Percentiles rank a stretch among this genome's conserved stretches.
phyloP scores from a whole-genome alignment of 1,284 basidiomycete species.

The Tylopilus sp. region DNA sequence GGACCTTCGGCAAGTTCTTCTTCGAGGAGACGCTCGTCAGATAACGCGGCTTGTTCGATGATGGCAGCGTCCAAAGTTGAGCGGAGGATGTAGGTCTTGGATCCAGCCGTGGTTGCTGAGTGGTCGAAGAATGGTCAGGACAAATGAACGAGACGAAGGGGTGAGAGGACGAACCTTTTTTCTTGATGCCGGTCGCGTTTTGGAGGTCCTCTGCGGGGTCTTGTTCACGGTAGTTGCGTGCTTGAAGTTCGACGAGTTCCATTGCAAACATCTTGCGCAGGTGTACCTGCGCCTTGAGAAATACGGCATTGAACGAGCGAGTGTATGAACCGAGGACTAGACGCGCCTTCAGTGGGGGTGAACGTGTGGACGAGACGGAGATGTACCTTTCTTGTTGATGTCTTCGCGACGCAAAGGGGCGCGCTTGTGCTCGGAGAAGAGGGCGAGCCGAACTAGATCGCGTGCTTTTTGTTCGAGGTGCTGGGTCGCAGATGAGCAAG shows the following conservation, averaged over 20 bases:
- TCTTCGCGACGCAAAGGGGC: conserved; percentile 63
- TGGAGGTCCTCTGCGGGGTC: conserved; percentile 45
- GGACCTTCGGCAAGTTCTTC: conserved; percentile 48
- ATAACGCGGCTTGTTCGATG: conserved; percentile 53
- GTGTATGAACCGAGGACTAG: conserved; percentile 57
- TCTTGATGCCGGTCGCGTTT: conserved; percentile 53
- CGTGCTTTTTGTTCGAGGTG: conserved; percentile 54
- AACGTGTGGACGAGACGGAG: neutral
- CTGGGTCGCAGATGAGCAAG: conserved; percentile 33
- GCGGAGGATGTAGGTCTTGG: conserved; percentile 73
- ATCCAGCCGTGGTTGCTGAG: conserved; percentile 50
- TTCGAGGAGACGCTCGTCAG: conserved; percentile 53
- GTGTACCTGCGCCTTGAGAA: conserved; percentile 54
- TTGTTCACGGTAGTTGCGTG: conserved; percentile 52
- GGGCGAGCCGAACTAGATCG: conserved; percentile 65
- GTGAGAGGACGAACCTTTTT: conserved; percentile 37
- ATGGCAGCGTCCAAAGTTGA: conserved; percentile 53
- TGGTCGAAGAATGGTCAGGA: neutral
- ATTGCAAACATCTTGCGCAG: conserved; percentile 62
- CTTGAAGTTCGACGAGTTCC: conserved; percentile 70
- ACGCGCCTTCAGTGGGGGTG: neutral
- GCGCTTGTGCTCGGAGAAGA: conserved; percentile 66
- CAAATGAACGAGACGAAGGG: neutral
- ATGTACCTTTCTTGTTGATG: conserved; percentile 67
- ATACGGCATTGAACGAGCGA: conserved; percentile 54